Conservation (phyloP, 371 early-diverging fungal genomes). For the Mortierella sp. region DNA sequence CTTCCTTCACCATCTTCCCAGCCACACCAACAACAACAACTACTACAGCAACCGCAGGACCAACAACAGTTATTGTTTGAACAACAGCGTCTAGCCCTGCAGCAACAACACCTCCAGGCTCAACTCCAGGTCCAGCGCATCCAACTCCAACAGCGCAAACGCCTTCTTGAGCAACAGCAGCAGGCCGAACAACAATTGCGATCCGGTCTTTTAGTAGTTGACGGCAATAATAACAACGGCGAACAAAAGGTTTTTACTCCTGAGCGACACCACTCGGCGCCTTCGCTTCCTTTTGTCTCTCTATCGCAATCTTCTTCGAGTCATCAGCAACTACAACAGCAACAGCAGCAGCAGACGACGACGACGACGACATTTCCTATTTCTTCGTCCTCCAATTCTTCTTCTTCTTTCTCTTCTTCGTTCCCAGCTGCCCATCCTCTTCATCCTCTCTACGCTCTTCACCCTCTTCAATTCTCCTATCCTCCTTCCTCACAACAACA, state of each 20-base stretch:
- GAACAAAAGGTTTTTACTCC: slow-evolving; percentile 15
- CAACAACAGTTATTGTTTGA: background rate
- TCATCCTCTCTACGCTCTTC: slow-evolving; percentile 10
- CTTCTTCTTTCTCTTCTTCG: background rate
- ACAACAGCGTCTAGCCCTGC: slow-evolving; percentile 24
- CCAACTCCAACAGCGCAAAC: slow-evolving; percentile 25
- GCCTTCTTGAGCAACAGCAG: slow-evolving; percentile 12
- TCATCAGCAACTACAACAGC: background rate
- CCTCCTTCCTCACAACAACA: slow-evolving; percentile 3
- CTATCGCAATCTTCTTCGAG: background rate
- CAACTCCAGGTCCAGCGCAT: slow-evolving; percentile 38
- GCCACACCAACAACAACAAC: background rate
- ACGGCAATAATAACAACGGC: background rate
- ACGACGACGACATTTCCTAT: background rate
- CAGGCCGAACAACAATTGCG: slow-evolving; percentile 2
- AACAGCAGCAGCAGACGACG: background rate
- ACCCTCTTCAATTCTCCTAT: slow-evolving; percentile 10
- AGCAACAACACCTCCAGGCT: slow-evolving; percentile 28
- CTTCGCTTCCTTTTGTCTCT: slow-evolving; percentile 3
- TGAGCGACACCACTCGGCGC: slow-evolving; percentile 12
- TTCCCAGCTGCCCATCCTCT: slow-evolving; percentile 11
- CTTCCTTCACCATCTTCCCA: too few relatives aligned
- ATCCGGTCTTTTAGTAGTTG: too few relatives aligned
- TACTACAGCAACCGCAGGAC: background rate
- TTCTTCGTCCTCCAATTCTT: background rate